Evolutionary conservation across 2,329 filamentous ascomycete species (phyloP).

Genomic region (Hypoxylon sp.): DNA sequence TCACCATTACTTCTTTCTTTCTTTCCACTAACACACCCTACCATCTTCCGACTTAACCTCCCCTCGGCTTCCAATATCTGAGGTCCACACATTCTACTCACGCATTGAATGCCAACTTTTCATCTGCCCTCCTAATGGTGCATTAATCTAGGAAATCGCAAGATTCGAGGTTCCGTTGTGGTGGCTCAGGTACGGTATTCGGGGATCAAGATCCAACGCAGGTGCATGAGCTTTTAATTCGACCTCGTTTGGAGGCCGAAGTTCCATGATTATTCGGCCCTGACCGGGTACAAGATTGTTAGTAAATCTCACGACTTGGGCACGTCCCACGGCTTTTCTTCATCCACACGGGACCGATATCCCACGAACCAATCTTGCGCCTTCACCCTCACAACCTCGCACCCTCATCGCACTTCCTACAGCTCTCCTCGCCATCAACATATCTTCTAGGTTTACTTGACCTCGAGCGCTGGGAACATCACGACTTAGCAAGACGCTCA

Average conservation of each 20-base stretch:
- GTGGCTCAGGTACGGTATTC: slow-evolving; percentile 16
- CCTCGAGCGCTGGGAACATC: slow-evolving; percentile 5
- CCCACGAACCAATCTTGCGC: slow-evolving; percentile 15
- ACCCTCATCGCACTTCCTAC: neutral
- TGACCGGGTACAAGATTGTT: slow-evolving; percentile 2
- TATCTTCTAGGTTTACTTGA: neutral
- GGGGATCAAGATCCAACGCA: slow-evolving; percentile 10
- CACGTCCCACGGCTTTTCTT: slow-evolving; percentile 22
- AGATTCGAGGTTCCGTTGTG: slow-evolving; percentile 32
- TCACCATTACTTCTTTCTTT: slow-evolving; percentile 10
- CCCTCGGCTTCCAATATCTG: slow-evolving; percentile 12
- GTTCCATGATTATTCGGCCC: slow-evolving; percentile 12
- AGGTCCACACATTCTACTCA: slow-evolving; percentile 3
- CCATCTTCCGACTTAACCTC: slow-evolving; percentile 1
- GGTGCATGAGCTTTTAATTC: slow-evolving; percentile 26
- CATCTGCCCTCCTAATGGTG: slow-evolving; percentile 26
- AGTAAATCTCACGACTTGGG: slow-evolving; percentile 17
- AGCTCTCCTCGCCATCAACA: too few relatives aligned
- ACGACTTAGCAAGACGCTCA: slow-evolving; percentile 22
- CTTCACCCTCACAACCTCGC: neutral
- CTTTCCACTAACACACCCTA: slow-evolving; percentile 27
- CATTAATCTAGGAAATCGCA: slow-evolving; percentile 24
- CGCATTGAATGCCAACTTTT: slow-evolving; percentile 6
- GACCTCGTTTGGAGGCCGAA: slow-evolving; percentile 11
- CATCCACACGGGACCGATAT: slow-evolving; percentile 17